These are phyloP conservation scores for Mycena amicta DNA, from an alignment of 768 basidiomycete genomes.

Conservation along the genomic window DNA sequence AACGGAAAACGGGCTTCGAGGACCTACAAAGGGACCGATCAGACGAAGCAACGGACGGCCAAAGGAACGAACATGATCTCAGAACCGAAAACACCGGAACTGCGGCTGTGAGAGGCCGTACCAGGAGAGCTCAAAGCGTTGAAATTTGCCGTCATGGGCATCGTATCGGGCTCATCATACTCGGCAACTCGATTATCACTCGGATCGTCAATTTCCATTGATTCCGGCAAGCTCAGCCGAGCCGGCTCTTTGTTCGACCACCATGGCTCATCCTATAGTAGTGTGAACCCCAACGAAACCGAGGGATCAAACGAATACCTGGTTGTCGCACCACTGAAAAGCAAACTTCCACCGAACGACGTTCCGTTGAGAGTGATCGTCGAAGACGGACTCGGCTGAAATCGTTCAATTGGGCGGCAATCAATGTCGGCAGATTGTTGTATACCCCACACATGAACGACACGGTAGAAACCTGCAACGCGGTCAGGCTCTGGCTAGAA, in stretches of 20 bases:
- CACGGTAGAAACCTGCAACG: background rate
- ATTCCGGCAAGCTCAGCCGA: background rate
- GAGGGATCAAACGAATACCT: background rate
- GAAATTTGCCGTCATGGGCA: too few relatives aligned
- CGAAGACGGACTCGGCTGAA: background rate
- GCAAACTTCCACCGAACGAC: conserved; percentile 7
- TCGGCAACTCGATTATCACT: background rate
- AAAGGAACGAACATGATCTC: too few relatives aligned
- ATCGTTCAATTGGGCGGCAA: background rate
- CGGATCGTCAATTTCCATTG: background rate
- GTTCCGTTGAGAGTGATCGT: background rate
- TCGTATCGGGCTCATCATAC: too few relatives aligned
- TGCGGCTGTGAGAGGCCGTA: too few relatives aligned
- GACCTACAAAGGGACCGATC: too few relatives aligned
- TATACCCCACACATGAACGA: conserved; percentile 8
- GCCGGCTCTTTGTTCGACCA: background rate
- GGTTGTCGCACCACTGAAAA: conserved; percentile 8
- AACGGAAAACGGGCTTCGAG: too few relatives aligned
- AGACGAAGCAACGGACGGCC: too few relatives aligned
- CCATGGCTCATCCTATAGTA: conserved; percentile 7
- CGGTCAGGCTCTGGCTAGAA: background rate
- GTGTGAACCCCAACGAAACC: background rate
- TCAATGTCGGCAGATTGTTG: background rate
- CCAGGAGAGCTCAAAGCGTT: too few relatives aligned
- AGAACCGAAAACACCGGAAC: too few relatives aligned